A percentile compares a stretch with the other conserved stretches of the same genome.
Conservation (phyloP, 2,329 filamentous ascomycete genomes). For the Pseudogymnoascus sp. region DNA sequence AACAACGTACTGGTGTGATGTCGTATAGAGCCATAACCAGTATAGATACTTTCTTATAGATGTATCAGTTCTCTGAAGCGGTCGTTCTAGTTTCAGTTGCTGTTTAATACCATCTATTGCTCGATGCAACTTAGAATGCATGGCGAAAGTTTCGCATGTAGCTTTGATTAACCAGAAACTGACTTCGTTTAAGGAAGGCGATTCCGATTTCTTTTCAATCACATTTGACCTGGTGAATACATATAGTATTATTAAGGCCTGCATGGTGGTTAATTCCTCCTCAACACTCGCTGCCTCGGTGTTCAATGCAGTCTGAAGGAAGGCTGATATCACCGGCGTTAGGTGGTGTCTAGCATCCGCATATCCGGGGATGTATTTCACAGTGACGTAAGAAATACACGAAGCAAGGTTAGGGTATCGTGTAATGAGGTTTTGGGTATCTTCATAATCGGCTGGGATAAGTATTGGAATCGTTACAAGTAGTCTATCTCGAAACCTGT, state of each 20-base stretch:
- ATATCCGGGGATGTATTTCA: constrained; percentile 13
- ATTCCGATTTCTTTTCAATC: neutral
- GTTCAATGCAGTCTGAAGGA: constrained; percentile 11
- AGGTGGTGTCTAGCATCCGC: constrained; percentile 6
- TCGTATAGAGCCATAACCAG: constrained; percentile 15
- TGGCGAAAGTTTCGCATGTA: constrained; percentile 11
- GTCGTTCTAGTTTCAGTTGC: neutral
- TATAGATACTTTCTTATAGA: constrained; percentile 11
- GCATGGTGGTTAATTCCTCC: constrained; percentile 9
- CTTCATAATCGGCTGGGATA: constrained; percentile 9
- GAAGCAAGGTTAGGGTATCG: constrained; percentile 9
- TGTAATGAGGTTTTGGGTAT: constrained; percentile 3
- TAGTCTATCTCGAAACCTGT: constrained; percentile 6
- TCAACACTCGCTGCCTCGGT: neutral
- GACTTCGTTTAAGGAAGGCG: neutral
- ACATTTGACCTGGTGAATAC: constrained; percentile 9
- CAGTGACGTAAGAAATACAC: constrained; percentile 15
- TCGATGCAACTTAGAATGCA: constrained; percentile 11
- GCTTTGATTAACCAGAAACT: constrained; percentile 12
- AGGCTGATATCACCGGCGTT: neutral
- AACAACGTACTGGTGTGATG: constrained; percentile 12
- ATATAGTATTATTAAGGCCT: constrained; percentile 14
- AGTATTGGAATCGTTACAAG: constrained; percentile 13
- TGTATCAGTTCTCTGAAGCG: neutral
- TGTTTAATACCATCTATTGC: constrained; percentile 8